A percentile compares a stretch with the other conserved stretches of the same genome.
These are phyloP conservation scores for Tieghemiomyces parasiticus DNA, from an alignment of 192 early-diverging fungal species.

Conservation along the genomic window DNA sequence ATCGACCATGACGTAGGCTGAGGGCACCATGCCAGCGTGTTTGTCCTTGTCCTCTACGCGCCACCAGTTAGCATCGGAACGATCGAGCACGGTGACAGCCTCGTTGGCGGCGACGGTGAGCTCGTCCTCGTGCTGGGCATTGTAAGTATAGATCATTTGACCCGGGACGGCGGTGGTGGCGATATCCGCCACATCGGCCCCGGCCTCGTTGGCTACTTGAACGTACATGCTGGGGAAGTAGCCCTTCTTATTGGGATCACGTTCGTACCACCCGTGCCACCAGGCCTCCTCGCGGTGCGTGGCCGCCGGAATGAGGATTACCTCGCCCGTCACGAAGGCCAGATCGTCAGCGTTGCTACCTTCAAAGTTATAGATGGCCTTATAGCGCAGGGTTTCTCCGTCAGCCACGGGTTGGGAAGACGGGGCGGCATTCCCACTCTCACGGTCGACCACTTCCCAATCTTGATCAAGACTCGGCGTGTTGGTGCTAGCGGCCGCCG, in stretches of 20 bases:
- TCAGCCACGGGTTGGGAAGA: not conserved
- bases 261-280: conserved; percentile 6
- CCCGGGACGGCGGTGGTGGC: not conserved
- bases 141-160: not conserved
- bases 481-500: not conserved
- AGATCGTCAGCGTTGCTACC: conserved; percentile 5
- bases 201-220: not conserved
- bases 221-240: conserved; percentile 8
- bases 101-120: not conserved
- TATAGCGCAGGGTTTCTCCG: not conserved
- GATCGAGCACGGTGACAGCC: not conserved
- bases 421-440: no score
- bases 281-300: conserved; percentile 1
- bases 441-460: not conserved
- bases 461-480: not conserved
- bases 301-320: not conserved
- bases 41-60: conserved; percentile 1
- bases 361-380: conserved; percentile 7
- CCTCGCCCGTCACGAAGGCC: not conserved
- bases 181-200: not conserved
- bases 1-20: conserved; percentile 5
- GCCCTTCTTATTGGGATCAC: not conserved
- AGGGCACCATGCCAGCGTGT: conserved; percentile 6
- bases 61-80: conserved; percentile 5
- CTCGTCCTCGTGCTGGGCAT: not conserved